phyloP scores from a whole-genome alignment of 1,139 yeast genomes.

The Kodamaea sp. region DNA sequence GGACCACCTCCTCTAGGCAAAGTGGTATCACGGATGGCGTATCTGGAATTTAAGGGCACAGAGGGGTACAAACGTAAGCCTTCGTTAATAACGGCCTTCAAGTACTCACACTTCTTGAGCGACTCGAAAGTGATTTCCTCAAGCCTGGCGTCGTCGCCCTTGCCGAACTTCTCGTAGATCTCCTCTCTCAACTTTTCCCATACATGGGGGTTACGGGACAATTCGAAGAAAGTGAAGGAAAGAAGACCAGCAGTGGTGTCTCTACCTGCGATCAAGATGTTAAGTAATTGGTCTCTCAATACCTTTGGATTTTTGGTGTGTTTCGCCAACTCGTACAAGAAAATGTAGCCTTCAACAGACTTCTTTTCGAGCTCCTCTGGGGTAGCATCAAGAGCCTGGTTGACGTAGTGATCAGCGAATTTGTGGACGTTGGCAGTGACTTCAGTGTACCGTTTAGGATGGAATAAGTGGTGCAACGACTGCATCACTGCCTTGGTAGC shows the following conservation, averaged over 20 bases:
- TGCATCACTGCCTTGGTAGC: slow-evolving; percentile 33
- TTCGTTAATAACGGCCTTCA: slow-evolving; percentile 51
- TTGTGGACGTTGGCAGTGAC: slow-evolving; percentile 20
- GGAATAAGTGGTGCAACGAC: slow-evolving; percentile 26
- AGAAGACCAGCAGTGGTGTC: slow-evolving; percentile 50
- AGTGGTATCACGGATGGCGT: slow-evolving; percentile 46
- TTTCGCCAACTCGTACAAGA: slow-evolving; percentile 47
- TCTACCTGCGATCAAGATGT: slow-evolving; percentile 48
- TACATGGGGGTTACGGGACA: slow-evolving; percentile 41
- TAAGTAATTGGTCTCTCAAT: slow-evolving; percentile 47
- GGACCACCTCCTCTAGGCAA: slow-evolving; percentile 57
- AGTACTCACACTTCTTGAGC: slow-evolving; percentile 50
- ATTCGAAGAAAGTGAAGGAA: slow-evolving; percentile 43
- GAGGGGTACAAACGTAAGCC: slow-evolving; percentile 55
- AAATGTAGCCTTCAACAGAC: slow-evolving; percentile 34
- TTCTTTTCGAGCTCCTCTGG: slow-evolving; percentile 39
- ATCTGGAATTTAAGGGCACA: slow-evolving; percentile 54
- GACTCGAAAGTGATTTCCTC: slow-evolving; percentile 47
- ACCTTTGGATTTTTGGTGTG: slow-evolving; percentile 45
- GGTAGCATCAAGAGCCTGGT: slow-evolving; percentile 26
- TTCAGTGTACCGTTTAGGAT: slow-evolving; percentile 32
- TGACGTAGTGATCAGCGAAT: slow-evolving; percentile 36
- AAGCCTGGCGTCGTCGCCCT: slow-evolving; percentile 30
- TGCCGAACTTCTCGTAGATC: slow-evolving; percentile 36
- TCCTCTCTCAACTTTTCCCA: slow-evolving; percentile 36